Conservation (phyloP, 345 rosid species). For the Adansonia digitata region DNA sequence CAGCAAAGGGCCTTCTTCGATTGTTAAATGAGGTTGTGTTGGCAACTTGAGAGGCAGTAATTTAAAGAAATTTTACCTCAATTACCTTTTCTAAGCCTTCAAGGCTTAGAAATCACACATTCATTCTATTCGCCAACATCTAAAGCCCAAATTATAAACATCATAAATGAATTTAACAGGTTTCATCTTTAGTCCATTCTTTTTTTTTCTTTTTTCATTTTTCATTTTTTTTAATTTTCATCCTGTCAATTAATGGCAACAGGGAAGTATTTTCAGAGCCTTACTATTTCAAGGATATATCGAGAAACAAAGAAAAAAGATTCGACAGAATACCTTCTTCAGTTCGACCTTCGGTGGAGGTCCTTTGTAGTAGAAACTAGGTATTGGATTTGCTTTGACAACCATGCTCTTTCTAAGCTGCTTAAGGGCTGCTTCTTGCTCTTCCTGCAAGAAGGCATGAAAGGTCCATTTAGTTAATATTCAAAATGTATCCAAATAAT, state of each 20-base stretch:
- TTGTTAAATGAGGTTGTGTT: background rate
- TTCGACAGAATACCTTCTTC: constrained; percentile 60
- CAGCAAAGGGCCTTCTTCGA: background rate
- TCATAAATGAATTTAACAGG: background rate
- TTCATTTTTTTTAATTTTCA: too few relatives aligned
- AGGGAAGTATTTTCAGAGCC: background rate
- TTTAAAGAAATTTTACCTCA: background rate
- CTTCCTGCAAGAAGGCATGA: constrained; percentile 59
- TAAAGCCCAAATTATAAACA: background rate
- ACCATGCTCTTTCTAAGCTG: constrained; percentile 83
- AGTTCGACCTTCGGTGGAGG: constrained; percentile 80
- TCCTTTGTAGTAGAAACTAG: constrained; percentile 82
- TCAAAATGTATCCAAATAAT: background rate
- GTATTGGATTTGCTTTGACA: constrained; percentile 85
- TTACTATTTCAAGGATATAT: background rate
- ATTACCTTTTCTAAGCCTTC: background rate
- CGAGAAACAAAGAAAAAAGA: background rate
- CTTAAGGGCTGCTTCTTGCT: constrained; percentile 90
- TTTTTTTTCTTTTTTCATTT: background rate
- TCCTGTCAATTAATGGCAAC: background rate
- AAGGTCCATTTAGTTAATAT: background rate
- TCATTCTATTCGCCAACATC: background rate
- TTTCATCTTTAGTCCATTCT: background rate
- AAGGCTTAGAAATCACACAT: background rate
- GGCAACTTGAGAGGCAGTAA: background rate